Conservation (phyloP, 2,329 filamentous ascomycete genomes). For the Fusarium beomiforme region DNA sequence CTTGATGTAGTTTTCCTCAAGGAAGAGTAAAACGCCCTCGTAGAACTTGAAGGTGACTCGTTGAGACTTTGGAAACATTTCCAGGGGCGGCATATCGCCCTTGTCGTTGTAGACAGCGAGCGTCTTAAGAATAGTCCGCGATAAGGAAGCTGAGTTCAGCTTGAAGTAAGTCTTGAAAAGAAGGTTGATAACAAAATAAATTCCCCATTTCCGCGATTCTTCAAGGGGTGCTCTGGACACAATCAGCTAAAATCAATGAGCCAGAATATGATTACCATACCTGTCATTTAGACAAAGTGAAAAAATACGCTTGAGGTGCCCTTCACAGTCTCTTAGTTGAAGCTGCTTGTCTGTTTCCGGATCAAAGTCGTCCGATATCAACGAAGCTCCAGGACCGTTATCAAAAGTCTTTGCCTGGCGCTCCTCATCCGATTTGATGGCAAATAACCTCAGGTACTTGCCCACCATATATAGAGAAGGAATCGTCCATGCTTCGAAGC, state of each 20-base stretch:
- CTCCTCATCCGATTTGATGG: constrained; percentile 88
- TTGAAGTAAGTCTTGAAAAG: constrained; percentile 99
- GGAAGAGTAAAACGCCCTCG: constrained; percentile 88
- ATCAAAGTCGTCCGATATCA: constrained; percentile 84
- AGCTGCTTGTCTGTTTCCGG: constrained; percentile 80
- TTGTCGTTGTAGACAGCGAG: constrained; percentile 76
- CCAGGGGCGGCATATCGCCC: constrained; percentile 82
- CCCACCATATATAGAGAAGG: constrained; percentile 89
- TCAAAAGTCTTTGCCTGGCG: constrained; percentile 52
- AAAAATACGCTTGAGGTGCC: constrained; percentile 92
- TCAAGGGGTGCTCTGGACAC: constrained; percentile 73
- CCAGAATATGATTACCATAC: constrained; percentile 55
- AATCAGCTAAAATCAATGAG: constrained; percentile 1
- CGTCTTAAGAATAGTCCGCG: constrained; percentile 87
- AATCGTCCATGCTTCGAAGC: constrained; percentile 90
- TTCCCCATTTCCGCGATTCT: constrained; percentile 96
- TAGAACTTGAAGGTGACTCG: constrained; percentile 98
- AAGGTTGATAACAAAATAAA: constrained; percentile 93
- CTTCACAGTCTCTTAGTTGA: constrained; percentile 88
- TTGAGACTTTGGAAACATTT: constrained; percentile 86
- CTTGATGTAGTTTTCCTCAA: constrained; percentile 91
- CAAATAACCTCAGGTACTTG: constrained; percentile 87
- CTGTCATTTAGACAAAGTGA: constrained; percentile 89
- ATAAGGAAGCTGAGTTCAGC: constrained; percentile 88
- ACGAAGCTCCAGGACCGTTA: constrained; percentile 51